Conservation (phyloP, 148 eudicot genomes). For the Beta vulgaris region DNA sequence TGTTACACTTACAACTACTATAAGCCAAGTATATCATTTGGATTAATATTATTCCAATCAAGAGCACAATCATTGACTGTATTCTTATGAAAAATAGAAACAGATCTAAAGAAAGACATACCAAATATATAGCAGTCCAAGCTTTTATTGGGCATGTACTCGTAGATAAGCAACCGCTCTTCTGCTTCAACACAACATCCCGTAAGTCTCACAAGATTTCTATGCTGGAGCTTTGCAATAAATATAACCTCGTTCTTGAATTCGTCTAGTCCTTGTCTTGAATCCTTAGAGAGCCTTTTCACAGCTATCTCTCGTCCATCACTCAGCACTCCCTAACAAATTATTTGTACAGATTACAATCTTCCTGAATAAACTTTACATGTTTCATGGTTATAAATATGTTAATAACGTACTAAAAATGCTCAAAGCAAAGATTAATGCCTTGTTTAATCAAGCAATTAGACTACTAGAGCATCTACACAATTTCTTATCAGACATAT, state of each 20-base stretch:
- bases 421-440: no score
- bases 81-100: not conserved
- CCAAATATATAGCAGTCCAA: conserved; percentile 27
- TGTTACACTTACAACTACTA: no score
- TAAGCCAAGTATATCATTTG: conserved; percentile 14
- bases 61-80: not conserved
- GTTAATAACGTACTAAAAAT: not conserved
- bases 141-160: conserved; percentile 28
- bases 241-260: conserved; percentile 30
- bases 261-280: conserved; percentile 31
- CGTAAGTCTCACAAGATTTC: conserved; percentile 26
- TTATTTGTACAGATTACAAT: no score
- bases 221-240: conserved; percentile 29
- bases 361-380: not conserved
- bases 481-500: no score
- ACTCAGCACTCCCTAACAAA: conserved; percentile 11
- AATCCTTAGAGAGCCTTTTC: conserved; percentile 36
- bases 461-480: no score
- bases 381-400: not conserved
- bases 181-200: conserved; percentile 29
- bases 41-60: not conserved
- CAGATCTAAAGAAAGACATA: conserved; percentile 8
- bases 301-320: conserved; percentile 33
- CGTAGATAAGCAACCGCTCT: conserved; percentile 24
- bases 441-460: no score